Evolutionary conservation across 2,329 filamentous ascomycete species (phyloP).

Genomic region (Fusarium sulawesiense): DNA sequence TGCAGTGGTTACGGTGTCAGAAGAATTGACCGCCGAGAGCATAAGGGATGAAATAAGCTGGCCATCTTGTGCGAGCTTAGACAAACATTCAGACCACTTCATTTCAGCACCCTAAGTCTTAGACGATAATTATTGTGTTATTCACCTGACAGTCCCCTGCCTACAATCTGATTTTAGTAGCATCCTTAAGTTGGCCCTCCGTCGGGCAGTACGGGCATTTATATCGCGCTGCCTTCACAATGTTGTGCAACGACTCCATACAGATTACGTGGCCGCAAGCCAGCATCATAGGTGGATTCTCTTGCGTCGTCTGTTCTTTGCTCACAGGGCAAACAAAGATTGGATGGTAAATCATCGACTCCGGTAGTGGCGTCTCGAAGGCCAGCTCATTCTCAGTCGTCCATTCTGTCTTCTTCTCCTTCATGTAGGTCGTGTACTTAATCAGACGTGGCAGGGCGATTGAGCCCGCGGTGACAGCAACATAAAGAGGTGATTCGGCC

Average conservation of each 20-base stretch:
- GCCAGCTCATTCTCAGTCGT: constrained; percentile 91
- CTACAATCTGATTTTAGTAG: constrained; percentile 76
- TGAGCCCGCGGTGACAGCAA: constrained; percentile 90
- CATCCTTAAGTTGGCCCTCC: constrained; percentile 82
- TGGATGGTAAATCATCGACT: constrained; percentile 81
- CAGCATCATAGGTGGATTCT: constrained; percentile 96
- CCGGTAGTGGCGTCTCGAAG: constrained; percentile 73
- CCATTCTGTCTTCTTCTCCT: constrained; percentile 93
- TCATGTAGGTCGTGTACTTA: constrained; percentile 89
- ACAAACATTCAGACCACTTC: not conserved
- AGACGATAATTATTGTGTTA: not conserved
- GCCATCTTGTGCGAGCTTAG: not conserved
- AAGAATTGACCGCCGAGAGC: not conserved
- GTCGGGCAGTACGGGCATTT: constrained; percentile 97
- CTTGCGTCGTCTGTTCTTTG: constrained; percentile 94
- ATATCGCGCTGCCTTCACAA: constrained; percentile 83
- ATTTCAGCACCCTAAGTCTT: not conserved
- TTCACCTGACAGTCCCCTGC: not conserved
- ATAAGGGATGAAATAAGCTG: not conserved
- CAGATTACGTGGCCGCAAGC: constrained; percentile 95
- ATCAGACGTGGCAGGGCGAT: constrained; percentile 90
- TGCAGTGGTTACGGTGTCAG: not conserved
- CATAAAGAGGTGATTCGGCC: constrained; percentile 91
- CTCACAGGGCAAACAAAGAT: constrained; percentile 98
- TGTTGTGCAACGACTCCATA: constrained; percentile 80